Evolutionary conservation across 1,284 basidiomycete genomes (phyloP).

Genomic region (Cystobasidiaceae sp.): DNA sequence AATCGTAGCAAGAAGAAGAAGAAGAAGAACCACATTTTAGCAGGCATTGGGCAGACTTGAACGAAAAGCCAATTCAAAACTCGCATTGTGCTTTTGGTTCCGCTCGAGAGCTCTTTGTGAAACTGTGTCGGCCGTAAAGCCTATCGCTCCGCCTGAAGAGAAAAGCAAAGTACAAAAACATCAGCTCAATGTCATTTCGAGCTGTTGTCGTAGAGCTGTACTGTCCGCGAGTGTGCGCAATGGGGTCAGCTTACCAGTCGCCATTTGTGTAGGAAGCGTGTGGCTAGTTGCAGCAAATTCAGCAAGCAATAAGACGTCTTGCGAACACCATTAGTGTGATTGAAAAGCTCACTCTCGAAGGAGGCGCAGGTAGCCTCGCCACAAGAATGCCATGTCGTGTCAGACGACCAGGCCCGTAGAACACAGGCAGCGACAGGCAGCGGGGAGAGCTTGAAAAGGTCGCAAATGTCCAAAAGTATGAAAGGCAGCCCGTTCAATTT

Average conservation of each 20-base stretch:
- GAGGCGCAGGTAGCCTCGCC: conserved; percentile 29
- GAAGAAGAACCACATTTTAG: not conserved
- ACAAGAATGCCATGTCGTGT: conserved; percentile 19
- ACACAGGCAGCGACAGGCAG: too few species aligned
- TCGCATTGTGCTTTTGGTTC: conserved; percentile 30
- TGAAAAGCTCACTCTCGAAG: conserved; percentile 18
- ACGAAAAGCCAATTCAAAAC: not conserved
- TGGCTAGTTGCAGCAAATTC: conserved; percentile 13
- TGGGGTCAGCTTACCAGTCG: conserved; percentile 27
- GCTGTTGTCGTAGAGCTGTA: not conserved
- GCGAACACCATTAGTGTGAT: not conserved
- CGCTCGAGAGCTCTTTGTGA: conserved; percentile 5
- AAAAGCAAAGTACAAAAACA: not conserved
- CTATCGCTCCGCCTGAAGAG: conserved; percentile 33
- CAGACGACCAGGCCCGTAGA: too few species aligned
- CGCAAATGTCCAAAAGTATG: too few species aligned
- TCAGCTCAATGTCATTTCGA: not conserved
- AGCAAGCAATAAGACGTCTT: not conserved
- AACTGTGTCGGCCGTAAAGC: conserved; percentile 30
- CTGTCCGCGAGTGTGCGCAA: not conserved
- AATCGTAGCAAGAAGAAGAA: not conserved
- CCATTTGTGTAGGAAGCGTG: conserved; percentile 40
- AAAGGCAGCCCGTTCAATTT: too few species aligned
- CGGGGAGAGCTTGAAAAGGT: too few species aligned
- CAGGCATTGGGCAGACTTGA: not conserved